Evolutionary conservation across 2,329 filamentous ascomycete species (phyloP).

Genomic region (Calonectria leucothoes): DNA sequence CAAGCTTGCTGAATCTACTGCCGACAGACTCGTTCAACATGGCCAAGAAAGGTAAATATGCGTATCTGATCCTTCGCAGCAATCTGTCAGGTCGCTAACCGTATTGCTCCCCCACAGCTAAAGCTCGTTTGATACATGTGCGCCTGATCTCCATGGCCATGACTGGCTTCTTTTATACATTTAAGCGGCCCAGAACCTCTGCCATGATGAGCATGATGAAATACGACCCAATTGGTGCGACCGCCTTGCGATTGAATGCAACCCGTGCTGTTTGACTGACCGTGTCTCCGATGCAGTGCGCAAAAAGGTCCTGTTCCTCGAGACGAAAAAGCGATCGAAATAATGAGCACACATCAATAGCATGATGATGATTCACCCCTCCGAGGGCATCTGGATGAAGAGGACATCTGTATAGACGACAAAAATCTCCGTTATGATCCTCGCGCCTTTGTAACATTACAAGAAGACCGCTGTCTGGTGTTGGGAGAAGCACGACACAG

Average conservation of each 20-base stretch:
- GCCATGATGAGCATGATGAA: constrained; percentile 96
- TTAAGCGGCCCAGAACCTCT: constrained; percentile 83
- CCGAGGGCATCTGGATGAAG: constrained; percentile 9
- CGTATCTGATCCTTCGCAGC: background rate
- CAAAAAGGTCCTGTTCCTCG: constrained; percentile 95
- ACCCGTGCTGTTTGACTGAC: background rate
- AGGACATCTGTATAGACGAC: constrained; percentile 22
- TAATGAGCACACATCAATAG: constrained; percentile 41
- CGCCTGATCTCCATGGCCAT: constrained; percentile 98
- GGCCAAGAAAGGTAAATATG: constrained; percentile 42
- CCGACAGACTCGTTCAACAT: constrained; percentile 30
- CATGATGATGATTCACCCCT: constrained; percentile 28
- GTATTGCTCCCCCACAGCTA: constrained; percentile 64
- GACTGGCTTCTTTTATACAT: constrained; percentile 97
- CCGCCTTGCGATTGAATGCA: background rate
- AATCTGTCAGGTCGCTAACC: constrained; percentile 10
- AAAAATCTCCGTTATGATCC: constrained; percentile 18
- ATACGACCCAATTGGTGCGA: constrained; percentile 93
- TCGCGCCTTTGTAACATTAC: constrained; percentile 44
- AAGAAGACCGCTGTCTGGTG: constrained; percentile 45
- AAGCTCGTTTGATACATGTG: constrained; percentile 92
- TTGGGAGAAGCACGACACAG: constrained; percentile 43
- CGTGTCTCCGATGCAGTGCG: constrained; percentile 70
- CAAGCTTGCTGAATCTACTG: constrained; percentile 28
- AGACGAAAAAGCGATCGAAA: constrained; percentile 82